Percentiles rank a stretch among this genome's conserved stretches.
These are phyloP conservation scores for Ceratobasidium sp. DNA, from an alignment of 1,284 basidiomycete species.

Conservation along the genomic window DNA sequence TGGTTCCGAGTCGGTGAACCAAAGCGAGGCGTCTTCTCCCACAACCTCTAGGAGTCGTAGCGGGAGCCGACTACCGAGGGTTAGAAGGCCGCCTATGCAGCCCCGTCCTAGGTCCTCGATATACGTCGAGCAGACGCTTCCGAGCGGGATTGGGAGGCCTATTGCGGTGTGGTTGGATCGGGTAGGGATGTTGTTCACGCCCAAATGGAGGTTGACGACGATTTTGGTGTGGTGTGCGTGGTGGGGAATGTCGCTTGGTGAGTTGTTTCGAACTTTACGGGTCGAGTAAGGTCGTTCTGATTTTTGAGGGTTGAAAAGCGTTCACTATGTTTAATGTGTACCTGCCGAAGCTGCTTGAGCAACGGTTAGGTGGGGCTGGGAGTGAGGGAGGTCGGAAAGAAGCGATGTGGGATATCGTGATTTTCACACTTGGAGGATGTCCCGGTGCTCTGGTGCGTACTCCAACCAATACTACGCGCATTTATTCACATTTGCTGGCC, in stretches of 20 bases:
- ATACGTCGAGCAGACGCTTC: conserved; percentile 57
- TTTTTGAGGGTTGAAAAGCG: conserved; percentile 57
- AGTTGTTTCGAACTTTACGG: conserved; percentile 51
- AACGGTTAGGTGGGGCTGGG: conserved; percentile 51
- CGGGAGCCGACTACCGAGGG: background rate
- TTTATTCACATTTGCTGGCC: background rate
- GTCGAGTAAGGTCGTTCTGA: background rate
- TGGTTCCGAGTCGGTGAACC: background rate
- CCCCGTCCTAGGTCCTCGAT: conserved; percentile 53
- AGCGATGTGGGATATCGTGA: conserved; percentile 83
- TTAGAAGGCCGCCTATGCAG: conserved; percentile 7
- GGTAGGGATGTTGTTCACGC: conserved; percentile 78
- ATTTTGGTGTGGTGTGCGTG: conserved; percentile 86
- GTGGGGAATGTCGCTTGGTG: conserved; percentile 83
- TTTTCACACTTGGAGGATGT: conserved; percentile 85
- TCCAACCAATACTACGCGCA: background rate
- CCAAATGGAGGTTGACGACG: conserved; percentile 86
- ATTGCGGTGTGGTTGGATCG: conserved; percentile 75
- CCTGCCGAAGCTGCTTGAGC: conserved; percentile 89
- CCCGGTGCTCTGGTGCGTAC: conserved; percentile 81
- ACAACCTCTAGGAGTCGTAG: conserved; percentile 16
- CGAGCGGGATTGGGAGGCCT: conserved; percentile 61
- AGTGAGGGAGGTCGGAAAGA: conserved; percentile 59
- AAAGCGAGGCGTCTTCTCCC: conserved; percentile 9
- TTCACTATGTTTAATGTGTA: conserved; percentile 98